Percentiles rank a stretch among this genome's conserved stretches.
Evolutionary conservation across 768 basidiomycete species (phyloP).

Genomic region (Panaeolus cyanescens): DNA sequence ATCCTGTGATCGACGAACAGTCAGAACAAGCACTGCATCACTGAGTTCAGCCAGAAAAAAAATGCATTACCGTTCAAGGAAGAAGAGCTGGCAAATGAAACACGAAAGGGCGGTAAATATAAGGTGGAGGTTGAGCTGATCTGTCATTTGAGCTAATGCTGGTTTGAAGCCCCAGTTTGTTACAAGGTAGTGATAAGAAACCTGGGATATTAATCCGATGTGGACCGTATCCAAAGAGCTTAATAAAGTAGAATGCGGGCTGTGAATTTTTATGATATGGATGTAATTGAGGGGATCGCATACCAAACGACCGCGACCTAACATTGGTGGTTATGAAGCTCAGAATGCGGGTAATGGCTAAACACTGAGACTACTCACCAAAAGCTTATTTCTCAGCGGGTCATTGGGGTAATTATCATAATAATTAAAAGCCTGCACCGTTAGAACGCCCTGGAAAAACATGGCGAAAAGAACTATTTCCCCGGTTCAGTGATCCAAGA

Average conservation of each 20-base stretch:
- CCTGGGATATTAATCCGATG: slow-evolving; percentile 14
- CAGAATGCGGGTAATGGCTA: too few relatives aligned
- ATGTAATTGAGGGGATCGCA: neutral
- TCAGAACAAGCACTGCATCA: neutral
- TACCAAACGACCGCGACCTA: neutral
- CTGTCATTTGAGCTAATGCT: slow-evolving; percentile 13
- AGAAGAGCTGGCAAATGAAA: slow-evolving; percentile 19
- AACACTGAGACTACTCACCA: neutral
- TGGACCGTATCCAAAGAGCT: slow-evolving; percentile 17
- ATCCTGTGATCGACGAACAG: neutral
- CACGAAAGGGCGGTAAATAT: slow-evolving; percentile 17
- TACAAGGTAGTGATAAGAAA: slow-evolving; percentile 19
- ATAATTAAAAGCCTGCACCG: neutral
- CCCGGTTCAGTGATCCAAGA: neutral
- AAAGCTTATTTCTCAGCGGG: neutral
- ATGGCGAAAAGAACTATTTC: neutral
- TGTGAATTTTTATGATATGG: too few relatives aligned
- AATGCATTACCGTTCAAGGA: slow-evolving; percentile 15
- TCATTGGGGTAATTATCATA: neutral
- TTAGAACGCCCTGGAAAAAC: neutral
- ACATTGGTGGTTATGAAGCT: too few relatives aligned
- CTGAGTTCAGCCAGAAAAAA: too few relatives aligned
- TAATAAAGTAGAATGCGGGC: neutral
- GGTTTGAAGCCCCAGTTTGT: slow-evolving; percentile 18
- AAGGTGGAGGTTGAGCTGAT: slow-evolving; percentile 15